phyloP scores from a whole-genome alignment of 805 yeast species.

The Saturnispora serradocipensis region DNA sequence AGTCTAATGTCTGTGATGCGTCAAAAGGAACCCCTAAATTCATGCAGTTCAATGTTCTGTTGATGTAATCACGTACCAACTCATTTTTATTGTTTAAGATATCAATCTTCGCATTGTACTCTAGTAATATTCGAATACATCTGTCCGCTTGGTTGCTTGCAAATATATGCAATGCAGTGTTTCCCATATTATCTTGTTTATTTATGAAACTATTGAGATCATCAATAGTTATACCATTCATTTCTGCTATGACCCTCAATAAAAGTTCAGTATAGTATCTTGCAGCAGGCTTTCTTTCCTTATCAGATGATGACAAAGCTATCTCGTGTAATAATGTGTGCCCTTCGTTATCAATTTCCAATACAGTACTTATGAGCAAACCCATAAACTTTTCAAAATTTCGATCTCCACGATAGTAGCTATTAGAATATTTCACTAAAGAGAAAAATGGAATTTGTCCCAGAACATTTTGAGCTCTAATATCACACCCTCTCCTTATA shows the following conservation, averaged over 20 bases:
- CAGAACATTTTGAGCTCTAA: slow-evolving; percentile 45
- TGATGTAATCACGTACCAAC: slow-evolving; percentile 33
- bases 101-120: slow-evolving; percentile 46
- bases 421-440: slow-evolving; percentile 78
- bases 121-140: slow-evolving; percentile 36
- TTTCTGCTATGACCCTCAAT: slow-evolving; percentile 60
- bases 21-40: slow-evolving; percentile 12
- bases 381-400: slow-evolving; percentile 75
- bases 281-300: slow-evolving; percentile 66
- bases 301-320: slow-evolving; percentile 57
- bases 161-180: slow-evolving; percentile 46
- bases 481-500: slow-evolving; percentile 66
- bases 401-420: slow-evolving; percentile 52
- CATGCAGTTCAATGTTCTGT: slow-evolving; percentile 14
- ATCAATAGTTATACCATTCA: slow-evolving; percentile 43
- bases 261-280: slow-evolving; percentile 73
- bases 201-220: slow-evolving; percentile 48
- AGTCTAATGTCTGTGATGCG: slow-evolving; percentile 6
- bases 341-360: slow-evolving; percentile 62
- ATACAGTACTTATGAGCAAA: slow-evolving; percentile 64
- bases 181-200: slow-evolving; percentile 49
- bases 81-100: slow-evolving; percentile 37
- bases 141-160: slow-evolving; percentile 36
- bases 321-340: slow-evolving; percentile 84
- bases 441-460: slow-evolving; percentile 88